Conservation (phyloP, 768 basidiomycete species). For the Auriscalpium orientale region DNA sequence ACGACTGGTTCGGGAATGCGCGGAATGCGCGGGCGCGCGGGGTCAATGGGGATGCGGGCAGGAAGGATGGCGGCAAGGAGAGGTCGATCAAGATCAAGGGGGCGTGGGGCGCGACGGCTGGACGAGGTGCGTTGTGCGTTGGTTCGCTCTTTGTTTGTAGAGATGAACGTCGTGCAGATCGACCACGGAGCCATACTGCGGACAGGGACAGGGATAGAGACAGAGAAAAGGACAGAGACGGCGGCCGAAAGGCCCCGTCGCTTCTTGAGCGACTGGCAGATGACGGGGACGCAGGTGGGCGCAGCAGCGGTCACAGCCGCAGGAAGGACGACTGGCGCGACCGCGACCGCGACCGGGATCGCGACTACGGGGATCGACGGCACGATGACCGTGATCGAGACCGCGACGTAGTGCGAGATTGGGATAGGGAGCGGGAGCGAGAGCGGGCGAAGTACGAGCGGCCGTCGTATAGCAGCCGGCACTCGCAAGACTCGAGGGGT, state of each 20-base stretch:
- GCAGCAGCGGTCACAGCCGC: background rate
- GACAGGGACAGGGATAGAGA: conserved; percentile 10
- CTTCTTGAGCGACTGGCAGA: conserved; percentile 4
- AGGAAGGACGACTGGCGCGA: conserved; percentile 7
- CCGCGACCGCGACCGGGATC: conserved; percentile 5
- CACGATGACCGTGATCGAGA: conserved; percentile 9
- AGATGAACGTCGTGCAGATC: background rate
- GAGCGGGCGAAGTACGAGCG: background rate
- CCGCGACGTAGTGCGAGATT: background rate
- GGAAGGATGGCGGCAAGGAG: conserved; percentile 24
- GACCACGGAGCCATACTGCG: background rate
- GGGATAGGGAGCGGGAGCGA: background rate
- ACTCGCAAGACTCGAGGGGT: conserved; percentile 15
- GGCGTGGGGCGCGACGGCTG: background rate
- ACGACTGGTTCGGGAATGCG: conserved; percentile 58
- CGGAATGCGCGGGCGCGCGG: conserved; percentile 25
- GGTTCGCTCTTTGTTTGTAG: background rate
- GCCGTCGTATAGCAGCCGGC: conserved; percentile 4
- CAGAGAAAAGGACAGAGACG: background rate
- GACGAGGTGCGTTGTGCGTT: background rate
- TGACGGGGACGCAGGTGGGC: background rate
- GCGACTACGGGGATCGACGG: conserved; percentile 1
- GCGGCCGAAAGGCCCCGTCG: background rate
- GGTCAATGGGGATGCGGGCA: conserved; percentile 25
- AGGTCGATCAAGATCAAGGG: background rate